phyloP scores from a whole-genome alignment of 2,329 filamentous ascomycete genomes.

The Exophiala bonariae region DNA sequence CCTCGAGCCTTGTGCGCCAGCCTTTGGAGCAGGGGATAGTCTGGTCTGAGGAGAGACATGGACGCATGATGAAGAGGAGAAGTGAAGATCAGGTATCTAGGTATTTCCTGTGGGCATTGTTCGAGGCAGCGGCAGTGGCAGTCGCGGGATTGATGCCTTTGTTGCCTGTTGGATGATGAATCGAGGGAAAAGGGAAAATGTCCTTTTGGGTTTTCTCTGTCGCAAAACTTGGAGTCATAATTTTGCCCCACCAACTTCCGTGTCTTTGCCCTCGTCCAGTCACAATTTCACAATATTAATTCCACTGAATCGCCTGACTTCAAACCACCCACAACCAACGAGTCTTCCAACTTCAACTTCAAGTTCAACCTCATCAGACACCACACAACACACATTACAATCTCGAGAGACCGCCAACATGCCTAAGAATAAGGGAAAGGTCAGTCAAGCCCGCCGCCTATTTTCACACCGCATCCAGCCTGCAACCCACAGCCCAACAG shows the following conservation, averaged over 20 bases:
- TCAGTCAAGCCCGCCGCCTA: constrained; percentile 48
- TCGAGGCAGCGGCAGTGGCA: no score
- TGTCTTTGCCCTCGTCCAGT: background rate
- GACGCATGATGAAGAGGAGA: background rate
- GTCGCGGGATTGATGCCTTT: background rate
- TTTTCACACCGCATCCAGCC: constrained; percentile 24
- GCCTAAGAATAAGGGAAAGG: constrained; percentile 99
- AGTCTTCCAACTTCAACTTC: constrained; percentile 10
- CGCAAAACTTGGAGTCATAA: no score
- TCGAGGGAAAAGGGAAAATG: no score
- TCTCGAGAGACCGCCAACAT: constrained; percentile 54
- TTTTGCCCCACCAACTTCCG: constrained; percentile 10
- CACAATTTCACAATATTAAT: no score
- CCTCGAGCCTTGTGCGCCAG: background rate
- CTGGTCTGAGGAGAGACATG: background rate
- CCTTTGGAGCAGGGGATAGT: background rate
- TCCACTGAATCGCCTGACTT: no score
- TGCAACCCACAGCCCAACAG: constrained; percentile 26
- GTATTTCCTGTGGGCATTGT: no score
- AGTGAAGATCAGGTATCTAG: background rate
- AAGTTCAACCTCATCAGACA: background rate
- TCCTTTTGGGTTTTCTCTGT: no score
- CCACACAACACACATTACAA: background rate
- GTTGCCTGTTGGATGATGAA: no score
- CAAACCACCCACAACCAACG: background rate